Conservation (phyloP, 139 green algal genomes). For the Coelastrella sp. region DNA sequence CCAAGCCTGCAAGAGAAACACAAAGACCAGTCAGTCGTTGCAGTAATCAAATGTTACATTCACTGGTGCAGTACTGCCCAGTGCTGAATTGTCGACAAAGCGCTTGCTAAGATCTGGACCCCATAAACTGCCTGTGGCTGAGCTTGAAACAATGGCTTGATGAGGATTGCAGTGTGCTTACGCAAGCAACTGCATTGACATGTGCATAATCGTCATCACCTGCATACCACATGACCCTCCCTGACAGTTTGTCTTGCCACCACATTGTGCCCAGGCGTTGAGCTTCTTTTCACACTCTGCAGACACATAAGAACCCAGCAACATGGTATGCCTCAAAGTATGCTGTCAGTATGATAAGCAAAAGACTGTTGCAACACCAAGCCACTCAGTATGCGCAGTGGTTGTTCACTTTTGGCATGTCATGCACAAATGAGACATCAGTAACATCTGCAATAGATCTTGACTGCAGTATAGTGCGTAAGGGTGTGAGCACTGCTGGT, state of each 20-base stretch:
- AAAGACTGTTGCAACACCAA: not conserved
- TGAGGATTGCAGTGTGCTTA: no score
- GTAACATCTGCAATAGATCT: not conserved
- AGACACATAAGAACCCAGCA: not conserved
- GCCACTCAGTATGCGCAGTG: no score
- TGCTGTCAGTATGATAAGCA: not conserved
- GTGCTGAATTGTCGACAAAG: no score
- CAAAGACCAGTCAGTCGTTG: conserved; percentile 45
- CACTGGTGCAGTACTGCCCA: no score
- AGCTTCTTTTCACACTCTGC: not conserved
- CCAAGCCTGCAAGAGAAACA: conserved; percentile 67
- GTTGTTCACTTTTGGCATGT: no score
- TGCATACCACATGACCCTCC: not conserved
- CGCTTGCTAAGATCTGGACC: no score
- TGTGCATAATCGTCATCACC: no score
- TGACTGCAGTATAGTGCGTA: not conserved
- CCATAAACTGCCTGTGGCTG: no score
- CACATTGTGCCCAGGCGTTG: not conserved
- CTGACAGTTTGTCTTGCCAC: not conserved
- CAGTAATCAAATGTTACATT: conserved; percentile 2
- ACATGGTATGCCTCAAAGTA: not conserved
- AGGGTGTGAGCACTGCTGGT: not conserved
- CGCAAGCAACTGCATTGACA: no score
- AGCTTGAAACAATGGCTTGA: no score
- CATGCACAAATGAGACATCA: not conserved